Evolutionary conservation across 1,139 yeast species (phyloP).

Genomic region (Nematodospora anomalae): DNA sequence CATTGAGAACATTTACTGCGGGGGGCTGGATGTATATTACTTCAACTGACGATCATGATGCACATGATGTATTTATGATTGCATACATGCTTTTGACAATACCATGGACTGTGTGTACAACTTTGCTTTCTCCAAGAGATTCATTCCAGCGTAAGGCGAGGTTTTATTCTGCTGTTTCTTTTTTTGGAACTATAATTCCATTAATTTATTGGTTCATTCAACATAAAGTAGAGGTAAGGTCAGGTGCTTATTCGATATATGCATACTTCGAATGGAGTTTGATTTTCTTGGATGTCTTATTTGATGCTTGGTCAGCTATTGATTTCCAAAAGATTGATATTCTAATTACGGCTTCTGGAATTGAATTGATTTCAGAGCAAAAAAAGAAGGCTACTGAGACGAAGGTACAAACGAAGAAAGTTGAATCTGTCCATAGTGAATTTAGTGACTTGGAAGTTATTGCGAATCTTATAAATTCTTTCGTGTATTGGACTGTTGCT

Average conservation of each 20-base stretch:
- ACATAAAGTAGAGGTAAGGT: slow-evolving; percentile 80
- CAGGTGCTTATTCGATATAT: slow-evolving; percentile 95
- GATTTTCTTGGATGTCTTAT: slow-evolving; percentile 76
- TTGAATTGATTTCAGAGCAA: slow-evolving; percentile 13
- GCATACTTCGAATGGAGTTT: slow-evolving; percentile 95
- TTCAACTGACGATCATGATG: slow-evolving; percentile 94
- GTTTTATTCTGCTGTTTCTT: slow-evolving; percentile 52
- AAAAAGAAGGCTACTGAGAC: slow-evolving; percentile 28
- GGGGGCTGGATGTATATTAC: slow-evolving; percentile 99
- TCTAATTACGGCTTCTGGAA: slow-evolving; percentile 26
- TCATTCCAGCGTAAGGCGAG: slow-evolving; percentile 51
- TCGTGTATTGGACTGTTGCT: slow-evolving; percentile 78
- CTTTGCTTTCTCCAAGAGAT: slow-evolving; percentile 51
- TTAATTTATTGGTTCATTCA: slow-evolving; percentile 87
- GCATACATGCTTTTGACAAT: slow-evolving; percentile 81
- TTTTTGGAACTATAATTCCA: slow-evolving; percentile 75
- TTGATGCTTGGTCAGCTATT: slow-evolving; percentile 74
- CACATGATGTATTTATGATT: slow-evolving; percentile 95
- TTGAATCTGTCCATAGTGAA: slow-evolving; percentile 37
- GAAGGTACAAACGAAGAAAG: slow-evolving; percentile 33
- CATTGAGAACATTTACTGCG: slow-evolving; percentile 84
- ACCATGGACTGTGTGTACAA: slow-evolving; percentile 81
- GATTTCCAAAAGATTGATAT: slow-evolving; percentile 67
- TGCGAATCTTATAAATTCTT: slow-evolving; percentile 55
- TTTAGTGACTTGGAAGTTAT: slow-evolving; percentile 43